Evolutionary conservation across 2,329 filamentous ascomycete species (phyloP).

Genomic region (Aureobasidium pullulans): DNA sequence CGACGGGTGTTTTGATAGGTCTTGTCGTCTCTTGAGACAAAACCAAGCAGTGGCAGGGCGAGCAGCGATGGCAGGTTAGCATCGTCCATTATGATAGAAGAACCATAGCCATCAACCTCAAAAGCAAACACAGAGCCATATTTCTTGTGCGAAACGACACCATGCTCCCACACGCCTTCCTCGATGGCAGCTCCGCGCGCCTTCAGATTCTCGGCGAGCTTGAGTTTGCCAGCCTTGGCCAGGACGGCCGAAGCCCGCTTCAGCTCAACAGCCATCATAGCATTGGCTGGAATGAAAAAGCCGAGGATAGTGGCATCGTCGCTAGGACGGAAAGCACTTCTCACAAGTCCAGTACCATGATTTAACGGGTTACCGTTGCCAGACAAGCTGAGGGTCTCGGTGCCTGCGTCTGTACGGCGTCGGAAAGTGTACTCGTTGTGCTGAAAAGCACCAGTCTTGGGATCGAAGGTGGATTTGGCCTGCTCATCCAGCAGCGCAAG

Average conservation of each 20-base stretch:
- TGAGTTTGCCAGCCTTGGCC: constrained; percentile 49
- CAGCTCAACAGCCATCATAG: constrained; percentile 90
- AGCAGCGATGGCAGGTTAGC: constrained; percentile 79
- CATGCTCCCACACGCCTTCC: constrained; percentile 76
- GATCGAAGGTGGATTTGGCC: constrained; percentile 71
- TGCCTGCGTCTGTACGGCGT: constrained; percentile 70
- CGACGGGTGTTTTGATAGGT: constrained; percentile 83
- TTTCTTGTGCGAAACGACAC: constrained; percentile 65
- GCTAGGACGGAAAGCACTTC: constrained; percentile 88
- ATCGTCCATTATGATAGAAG: constrained; percentile 78
- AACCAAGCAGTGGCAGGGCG: constrained; percentile 71
- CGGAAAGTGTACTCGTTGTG: constrained; percentile 83
- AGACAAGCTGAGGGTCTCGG: constrained; percentile 76
- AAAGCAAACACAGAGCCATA: constrained; percentile 78
- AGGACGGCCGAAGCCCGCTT: constrained; percentile 66
- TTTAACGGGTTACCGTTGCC: constrained; percentile 91
- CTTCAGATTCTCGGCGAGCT: constrained; percentile 42
- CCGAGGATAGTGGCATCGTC: constrained; percentile 92
- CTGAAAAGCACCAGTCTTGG: constrained; percentile 54
- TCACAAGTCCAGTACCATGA: constrained; percentile 72
- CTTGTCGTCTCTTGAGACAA: constrained; percentile 55
- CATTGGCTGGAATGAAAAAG: constrained; percentile 92
- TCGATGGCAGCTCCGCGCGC: constrained; percentile 59
- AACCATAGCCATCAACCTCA: constrained; percentile 82
- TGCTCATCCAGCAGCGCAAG: constrained; percentile 70